Evolutionary conservation across 1,139 yeast genomes (phyloP).

Genomic region (Suhomyces chickasaworum): DNA sequence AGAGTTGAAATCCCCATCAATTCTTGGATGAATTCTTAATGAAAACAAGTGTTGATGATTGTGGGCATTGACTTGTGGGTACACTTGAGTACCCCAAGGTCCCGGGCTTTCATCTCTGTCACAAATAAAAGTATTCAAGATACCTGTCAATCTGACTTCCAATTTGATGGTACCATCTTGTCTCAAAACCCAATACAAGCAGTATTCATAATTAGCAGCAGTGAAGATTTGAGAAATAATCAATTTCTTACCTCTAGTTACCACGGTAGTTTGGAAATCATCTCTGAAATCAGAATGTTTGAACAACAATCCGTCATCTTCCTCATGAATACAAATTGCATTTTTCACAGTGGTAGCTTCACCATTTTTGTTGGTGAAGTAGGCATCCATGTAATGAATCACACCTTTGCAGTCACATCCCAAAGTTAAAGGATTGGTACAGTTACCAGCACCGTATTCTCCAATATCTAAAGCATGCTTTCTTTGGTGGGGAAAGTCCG

Average conservation of each 20-base stretch:
- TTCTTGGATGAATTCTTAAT: conserved; percentile 76
- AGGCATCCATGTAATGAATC: conserved; percentile 78
- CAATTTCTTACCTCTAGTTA: conserved; percentile 73
- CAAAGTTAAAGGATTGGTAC: conserved; percentile 74
- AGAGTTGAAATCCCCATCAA: conserved; percentile 78
- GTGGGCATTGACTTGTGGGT: conserved; percentile 81
- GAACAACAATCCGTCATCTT: conserved; percentile 75
- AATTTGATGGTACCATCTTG: conserved; percentile 82
- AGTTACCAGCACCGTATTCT: conserved; percentile 85
- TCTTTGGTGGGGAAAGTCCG: conserved; percentile 79
- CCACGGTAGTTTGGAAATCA: conserved; percentile 71
- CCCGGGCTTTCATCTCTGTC: conserved; percentile 65
- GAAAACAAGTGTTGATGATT: conserved; percentile 84
- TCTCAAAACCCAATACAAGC: conserved; percentile 79
- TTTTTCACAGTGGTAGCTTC: conserved; percentile 70
- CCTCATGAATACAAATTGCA: conserved; percentile 83
- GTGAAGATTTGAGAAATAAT: conserved; percentile 79
- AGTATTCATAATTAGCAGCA: conserved; percentile 84
- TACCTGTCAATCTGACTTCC: conserved; percentile 79
- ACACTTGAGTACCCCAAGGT: conserved; percentile 79
- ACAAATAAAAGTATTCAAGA: conserved; percentile 67
- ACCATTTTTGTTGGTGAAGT: conserved; percentile 66
- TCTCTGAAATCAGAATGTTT: conserved; percentile 87
- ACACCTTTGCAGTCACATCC: conserved; percentile 89
- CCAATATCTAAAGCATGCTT: conserved; percentile 86